phyloP scores from a whole-genome alignment of 1,284 basidiomycete genomes.

The Hemileia vastatrix region DNA sequence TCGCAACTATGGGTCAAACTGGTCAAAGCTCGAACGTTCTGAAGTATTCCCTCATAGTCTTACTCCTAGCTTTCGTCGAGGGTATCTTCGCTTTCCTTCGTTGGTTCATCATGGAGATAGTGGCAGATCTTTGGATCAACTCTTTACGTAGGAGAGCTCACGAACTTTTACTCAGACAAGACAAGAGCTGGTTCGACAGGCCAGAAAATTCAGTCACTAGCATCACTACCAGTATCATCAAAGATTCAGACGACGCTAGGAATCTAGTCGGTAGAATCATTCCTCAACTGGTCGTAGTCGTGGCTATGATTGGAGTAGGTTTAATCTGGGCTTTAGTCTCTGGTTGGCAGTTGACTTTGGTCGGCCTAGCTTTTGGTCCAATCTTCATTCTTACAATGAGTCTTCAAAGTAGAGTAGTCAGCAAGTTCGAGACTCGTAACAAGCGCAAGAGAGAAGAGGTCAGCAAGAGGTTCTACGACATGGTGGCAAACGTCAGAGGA shows the following conservation, averaged over 20 bases:
- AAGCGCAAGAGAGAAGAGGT: constrained; percentile 75
- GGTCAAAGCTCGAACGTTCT: constrained; percentile 57
- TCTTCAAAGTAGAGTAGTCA: constrained; percentile 60
- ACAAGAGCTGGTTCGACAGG: constrained; percentile 81
- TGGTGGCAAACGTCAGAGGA: constrained; percentile 73
- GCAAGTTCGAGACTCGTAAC: constrained; percentile 64
- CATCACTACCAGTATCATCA: constrained; percentile 71
- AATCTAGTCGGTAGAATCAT: constrained; percentile 65
- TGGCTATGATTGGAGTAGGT: constrained; percentile 70
- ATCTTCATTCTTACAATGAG: constrained; percentile 67
- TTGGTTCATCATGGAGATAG: constrained; percentile 50
- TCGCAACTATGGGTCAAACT: constrained; percentile 72
- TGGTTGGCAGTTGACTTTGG: constrained; percentile 89
- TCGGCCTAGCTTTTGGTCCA: constrained; percentile 75
- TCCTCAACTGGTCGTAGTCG: constrained; percentile 62
- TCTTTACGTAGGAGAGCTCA: constrained; percentile 57
- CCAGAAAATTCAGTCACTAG: constrained; percentile 56
- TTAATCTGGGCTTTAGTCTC: constrained; percentile 74
- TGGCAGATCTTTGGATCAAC: constrained; percentile 67
- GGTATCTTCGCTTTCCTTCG: constrained; percentile 64
- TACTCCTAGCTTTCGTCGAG: constrained; percentile 64
- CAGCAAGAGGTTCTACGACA: constrained; percentile 74
- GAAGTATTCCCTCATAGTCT: constrained; percentile 46
- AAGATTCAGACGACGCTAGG: constrained; percentile 83
- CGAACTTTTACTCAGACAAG: constrained; percentile 61